A percentile compares a stretch with the other conserved stretches of the same genome.
Conservation (phyloP, 768 basidiomycete species). For the Crassisporium funariophilum region DNA sequence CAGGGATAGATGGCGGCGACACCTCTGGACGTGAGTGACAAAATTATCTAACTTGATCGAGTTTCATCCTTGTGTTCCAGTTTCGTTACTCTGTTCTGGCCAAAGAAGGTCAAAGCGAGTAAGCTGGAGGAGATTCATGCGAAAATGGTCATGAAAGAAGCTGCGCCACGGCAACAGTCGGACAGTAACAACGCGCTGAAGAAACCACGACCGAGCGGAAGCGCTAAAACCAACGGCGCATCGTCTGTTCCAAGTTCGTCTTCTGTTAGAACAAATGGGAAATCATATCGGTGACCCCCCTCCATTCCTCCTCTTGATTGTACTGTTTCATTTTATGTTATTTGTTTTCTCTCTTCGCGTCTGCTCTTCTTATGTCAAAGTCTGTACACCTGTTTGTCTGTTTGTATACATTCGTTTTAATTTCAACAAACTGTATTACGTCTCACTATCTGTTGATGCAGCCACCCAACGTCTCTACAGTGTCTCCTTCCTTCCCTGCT, state of each 20-base stretch:
- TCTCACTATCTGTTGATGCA: constrained; percentile 7
- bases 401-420: constrained; percentile 8
- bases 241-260: constrained; percentile 43
- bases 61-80: constrained; percentile 36
- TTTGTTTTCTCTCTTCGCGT: constrained; percentile 10
- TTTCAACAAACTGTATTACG: constrained; percentile 26
- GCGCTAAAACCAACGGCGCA: constrained; percentile 56
- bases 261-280: constrained; percentile 59
- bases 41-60: neutral
- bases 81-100: constrained; percentile 97
- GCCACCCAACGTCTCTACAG: too few relatives aligned
- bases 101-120: constrained; percentile 91
- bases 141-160: constrained; percentile 92
- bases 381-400: constrained; percentile 22
- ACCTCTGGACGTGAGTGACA: constrained; percentile 91
- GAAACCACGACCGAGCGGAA: constrained; percentile 58
- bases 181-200: constrained; percentile 53
- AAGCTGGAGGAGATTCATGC: constrained; percentile 95
- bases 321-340: constrained; percentile 22
- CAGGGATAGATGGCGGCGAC: constrained; percentile 83
- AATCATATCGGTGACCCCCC: constrained; percentile 54
- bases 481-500: too few relatives aligned
- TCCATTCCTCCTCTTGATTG: constrained; percentile 21
- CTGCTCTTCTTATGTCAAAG: constrained; percentile 19
- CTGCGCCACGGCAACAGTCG: constrained; percentile 58